phyloP scores from a whole-genome alignment of 805 yeast species.

The Cyberlindnera maclurae region DNA sequence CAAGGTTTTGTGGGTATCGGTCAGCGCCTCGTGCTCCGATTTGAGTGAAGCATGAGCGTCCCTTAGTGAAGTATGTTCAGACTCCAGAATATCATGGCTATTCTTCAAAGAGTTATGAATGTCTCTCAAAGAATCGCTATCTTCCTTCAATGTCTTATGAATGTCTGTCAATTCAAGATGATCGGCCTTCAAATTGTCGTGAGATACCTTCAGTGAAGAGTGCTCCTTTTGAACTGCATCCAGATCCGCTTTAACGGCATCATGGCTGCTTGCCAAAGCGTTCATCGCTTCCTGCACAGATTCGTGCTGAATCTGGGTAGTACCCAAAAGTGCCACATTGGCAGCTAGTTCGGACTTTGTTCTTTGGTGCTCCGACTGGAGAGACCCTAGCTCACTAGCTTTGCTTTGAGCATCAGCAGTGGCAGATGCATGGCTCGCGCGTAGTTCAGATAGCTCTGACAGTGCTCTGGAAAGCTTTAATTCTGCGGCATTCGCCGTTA shows the following conservation, averaged over 20 bases:
- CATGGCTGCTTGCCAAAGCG: not conserved
- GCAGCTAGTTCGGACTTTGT: not conserved
- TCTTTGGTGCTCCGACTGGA: not conserved
- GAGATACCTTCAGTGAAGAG: not conserved
- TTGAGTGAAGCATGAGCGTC: not conserved
- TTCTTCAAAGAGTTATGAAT: no score
- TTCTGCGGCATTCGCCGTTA: conserved; percentile 1
- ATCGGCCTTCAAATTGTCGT: no score
- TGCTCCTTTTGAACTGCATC: not conserved
- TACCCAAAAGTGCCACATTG: not conserved
- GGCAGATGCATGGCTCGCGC: not conserved
- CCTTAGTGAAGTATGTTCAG: no score
- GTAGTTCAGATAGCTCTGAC: not conserved
- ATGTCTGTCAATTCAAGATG: no score
- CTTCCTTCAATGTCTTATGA: no score
- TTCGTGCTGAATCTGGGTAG: conserved; percentile 4
- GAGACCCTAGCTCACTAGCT: not conserved
- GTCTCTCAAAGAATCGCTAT: no score
- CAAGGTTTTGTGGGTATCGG: not conserved
- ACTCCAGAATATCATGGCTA: no score
- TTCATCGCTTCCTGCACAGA: not conserved
- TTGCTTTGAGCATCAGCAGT: not conserved
- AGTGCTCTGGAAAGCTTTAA: not conserved
- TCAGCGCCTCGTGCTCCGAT: not conserved
- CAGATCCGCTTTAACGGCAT: not conserved